phyloP scores from a whole-genome alignment of 2,329 filamentous ascomycete genomes.

The Diaporthe longicolla region DNA sequence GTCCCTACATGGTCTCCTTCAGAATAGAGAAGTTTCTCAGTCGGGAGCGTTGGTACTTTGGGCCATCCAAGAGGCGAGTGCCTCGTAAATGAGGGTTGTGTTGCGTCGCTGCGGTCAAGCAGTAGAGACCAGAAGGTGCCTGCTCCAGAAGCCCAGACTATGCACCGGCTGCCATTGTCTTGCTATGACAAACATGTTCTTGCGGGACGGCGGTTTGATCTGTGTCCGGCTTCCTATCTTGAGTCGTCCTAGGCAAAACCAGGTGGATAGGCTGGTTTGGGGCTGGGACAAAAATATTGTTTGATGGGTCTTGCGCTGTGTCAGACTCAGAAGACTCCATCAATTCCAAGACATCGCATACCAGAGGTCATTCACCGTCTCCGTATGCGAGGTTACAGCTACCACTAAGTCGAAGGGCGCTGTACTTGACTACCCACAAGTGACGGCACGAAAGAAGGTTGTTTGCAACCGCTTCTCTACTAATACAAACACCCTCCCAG shows the following conservation, averaged over 20 bases:
- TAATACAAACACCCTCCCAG: not conserved
- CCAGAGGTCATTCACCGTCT: not conserved
- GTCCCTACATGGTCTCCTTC: not conserved
- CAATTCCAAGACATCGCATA: not conserved
- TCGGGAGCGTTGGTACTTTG: not conserved
- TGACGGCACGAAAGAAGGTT: not conserved
- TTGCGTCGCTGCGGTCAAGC: not conserved
- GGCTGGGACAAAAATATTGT: not conserved
- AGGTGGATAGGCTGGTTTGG: not conserved
- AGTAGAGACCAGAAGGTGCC: not conserved
- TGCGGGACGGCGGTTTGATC: not conserved
- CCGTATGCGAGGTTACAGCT: not conserved
- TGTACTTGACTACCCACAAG: not conserved
- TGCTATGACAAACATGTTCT: not conserved
- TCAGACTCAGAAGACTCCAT: not conserved
- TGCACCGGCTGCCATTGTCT: not conserved
- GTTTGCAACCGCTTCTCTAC: not conserved
- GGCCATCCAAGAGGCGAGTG: not conserved
- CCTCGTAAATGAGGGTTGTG: not conserved
- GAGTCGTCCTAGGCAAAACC: constrained; percentile 11
- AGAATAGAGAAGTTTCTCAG: not conserved
- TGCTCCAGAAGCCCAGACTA: not conserved
- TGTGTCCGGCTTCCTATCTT: not conserved
- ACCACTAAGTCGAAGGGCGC: not conserved
- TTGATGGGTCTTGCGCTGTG: not conserved